phyloP scores from a whole-genome alignment of 2,329 filamentous ascomycete genomes.

The Dissoconium aciculare region DNA sequence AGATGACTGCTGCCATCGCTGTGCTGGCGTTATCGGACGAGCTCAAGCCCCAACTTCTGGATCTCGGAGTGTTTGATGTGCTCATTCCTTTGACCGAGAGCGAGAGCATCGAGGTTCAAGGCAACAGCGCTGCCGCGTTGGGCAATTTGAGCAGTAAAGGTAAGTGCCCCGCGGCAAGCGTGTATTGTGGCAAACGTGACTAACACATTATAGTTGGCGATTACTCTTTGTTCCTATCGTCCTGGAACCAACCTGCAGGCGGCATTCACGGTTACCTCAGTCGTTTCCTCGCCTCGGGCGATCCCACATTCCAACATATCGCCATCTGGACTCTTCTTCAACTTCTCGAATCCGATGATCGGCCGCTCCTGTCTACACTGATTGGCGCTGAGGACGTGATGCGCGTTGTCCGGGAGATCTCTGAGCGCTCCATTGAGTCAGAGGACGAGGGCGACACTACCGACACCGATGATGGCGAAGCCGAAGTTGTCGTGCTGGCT shows the following conservation, averaged over 20 bases:
- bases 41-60: slow-evolving; percentile 78
- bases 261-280: slow-evolving; percentile 92
- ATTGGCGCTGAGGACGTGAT: slow-evolving; percentile 83
- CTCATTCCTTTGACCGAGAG: slow-evolving; percentile 90
- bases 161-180: slow-evolving; percentile 28
- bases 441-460: slow-evolving; percentile 72
- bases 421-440: slow-evolving; percentile 73
- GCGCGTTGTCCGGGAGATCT: slow-evolving; percentile 79
- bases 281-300: slow-evolving; percentile 83
- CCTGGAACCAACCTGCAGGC: slow-evolving; percentile 83
- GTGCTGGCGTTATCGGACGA: slow-evolving; percentile 92
- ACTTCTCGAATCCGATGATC: slow-evolving; percentile 86
- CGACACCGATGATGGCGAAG: slow-evolving; percentile 82
- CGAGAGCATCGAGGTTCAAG: slow-evolving; percentile 92
- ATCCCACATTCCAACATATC: slow-evolving; percentile 97
- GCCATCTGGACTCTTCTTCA: slow-evolving; percentile 96
- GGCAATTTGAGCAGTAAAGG: slow-evolving; percentile 96
- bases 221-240: slow-evolving; percentile 87
- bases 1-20: slow-evolving; percentile 99
- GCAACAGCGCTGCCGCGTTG: slow-evolving; percentile 89
- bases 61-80: slow-evolving; percentile 88
- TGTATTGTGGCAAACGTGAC: slow-evolving; percentile 6
- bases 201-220: slow-evolving; percentile 57
- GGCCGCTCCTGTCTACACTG: slow-evolving; percentile 74
- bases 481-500: slow-evolving; percentile 81